These are phyloP conservation scores for Fraxinus americana DNA, from an alignment of 257 asterid genomes.

Conservation along the genomic window DNA sequence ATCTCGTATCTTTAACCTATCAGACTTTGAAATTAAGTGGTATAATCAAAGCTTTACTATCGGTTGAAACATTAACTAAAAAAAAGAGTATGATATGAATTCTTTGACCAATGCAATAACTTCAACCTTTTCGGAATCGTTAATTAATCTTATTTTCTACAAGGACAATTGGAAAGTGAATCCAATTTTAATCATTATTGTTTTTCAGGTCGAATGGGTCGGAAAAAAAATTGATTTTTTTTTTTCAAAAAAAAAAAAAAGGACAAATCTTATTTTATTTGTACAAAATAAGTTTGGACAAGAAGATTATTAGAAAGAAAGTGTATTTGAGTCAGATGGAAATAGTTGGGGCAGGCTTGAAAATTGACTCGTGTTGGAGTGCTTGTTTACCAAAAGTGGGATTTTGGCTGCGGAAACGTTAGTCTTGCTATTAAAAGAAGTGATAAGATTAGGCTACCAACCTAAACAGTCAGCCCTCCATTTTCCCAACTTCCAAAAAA, in stretches of 20 bases:
- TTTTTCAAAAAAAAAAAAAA: not conserved
- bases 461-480: slow-evolving; percentile 55
- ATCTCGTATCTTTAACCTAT: no score
- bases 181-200: no score
- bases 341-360: slow-evolving; percentile 60
- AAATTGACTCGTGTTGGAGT: slow-evolving; percentile 26
- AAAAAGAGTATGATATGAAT: no score
- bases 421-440: slow-evolving; percentile 11
- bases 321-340: not conserved
- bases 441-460: slow-evolving; percentile 82
- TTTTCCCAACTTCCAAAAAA: slow-evolving; percentile 40
- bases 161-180: no score
- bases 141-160: no score
- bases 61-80: no score
- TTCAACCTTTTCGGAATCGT: no score
- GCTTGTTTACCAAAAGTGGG: slow-evolving; percentile 43
- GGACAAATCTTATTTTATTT: not conserved
- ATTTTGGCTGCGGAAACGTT: not conserved
- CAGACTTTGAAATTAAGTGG: no score
- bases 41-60: not conserved
- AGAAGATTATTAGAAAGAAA: not conserved
- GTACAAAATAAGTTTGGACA: not conserved
- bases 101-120: no score
- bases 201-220: not conserved
- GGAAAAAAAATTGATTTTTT: not conserved